Evolutionary conservation across 192 early-diverging fungal species (phyloP), one percentile per base, ranked within the genome.

Genomic region (Umbelopsis ramanniana): DNA sequence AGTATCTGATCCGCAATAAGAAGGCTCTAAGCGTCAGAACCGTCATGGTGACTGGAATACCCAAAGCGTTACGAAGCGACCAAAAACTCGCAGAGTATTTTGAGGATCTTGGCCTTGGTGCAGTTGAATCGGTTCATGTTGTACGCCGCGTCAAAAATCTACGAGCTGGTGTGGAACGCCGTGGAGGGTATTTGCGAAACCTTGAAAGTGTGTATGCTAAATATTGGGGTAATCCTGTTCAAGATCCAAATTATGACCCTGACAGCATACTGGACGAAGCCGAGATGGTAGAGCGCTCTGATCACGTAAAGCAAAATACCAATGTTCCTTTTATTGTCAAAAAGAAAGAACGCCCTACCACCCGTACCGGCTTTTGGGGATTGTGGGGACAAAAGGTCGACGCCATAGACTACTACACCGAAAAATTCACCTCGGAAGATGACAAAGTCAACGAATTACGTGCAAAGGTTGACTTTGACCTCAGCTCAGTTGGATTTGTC

Each of bases 211-310:
- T 75, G 6, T 90, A 88, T 67, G 76, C 71, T 26, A 45, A 74
- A 47, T 84, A 88, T 22, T 86, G 88, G 72, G 90, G 89, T 11
- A 93, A 93, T 72, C 92, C 92, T 0, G 91, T 89, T 35, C 67
- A 50, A 23, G 82, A 88, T 35, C 83, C 81, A 10, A 85, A 84
- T 29, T 91, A 93, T 63, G 83, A 93, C 35, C 88, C 88, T 0
- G 83, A 83, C 8, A 33, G 46, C 52, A 74, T 82, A 8, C 24
- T 78, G 40, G 67, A 82, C 5, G 82, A 82, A 40, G 78, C 77
- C 52, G 71, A 84, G 9, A 12, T 72, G 23, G 52, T 26, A 12
- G 24, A 71, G 35, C 26, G 54, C 6, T 26, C 43, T n/a, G 5
- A 47, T 17, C 52, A 15, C 35, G 66, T 69, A 24, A 33, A 66